A percentile compares a stretch with the other conserved stretches of the same genome.
Conservation (phyloP, 2,329 filamentous ascomycete genomes). For the Aspergillus clavatus region DNA sequence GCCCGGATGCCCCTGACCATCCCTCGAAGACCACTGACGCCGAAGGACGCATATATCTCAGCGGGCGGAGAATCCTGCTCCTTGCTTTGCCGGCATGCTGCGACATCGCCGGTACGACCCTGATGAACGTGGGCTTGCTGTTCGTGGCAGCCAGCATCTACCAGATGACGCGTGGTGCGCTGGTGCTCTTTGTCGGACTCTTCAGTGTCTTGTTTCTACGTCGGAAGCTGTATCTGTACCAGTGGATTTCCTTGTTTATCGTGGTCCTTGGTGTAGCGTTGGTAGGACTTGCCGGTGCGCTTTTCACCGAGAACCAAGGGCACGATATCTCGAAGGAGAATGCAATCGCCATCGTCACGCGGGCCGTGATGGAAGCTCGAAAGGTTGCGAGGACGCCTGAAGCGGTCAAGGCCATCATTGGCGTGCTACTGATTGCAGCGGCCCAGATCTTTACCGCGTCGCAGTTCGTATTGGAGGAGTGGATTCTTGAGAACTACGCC, state of each 20-base stretch:
- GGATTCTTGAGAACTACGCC: constrained; percentile 74
- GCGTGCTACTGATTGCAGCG: constrained; percentile 83
- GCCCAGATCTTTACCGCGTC: constrained; percentile 96
- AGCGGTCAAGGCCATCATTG: constrained; percentile 67
- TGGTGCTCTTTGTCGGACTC: constrained; percentile 91
- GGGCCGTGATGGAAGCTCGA: constrained; percentile 40
- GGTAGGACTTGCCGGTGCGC: constrained; percentile 81
- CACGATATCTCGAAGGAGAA: constrained; percentile 30
- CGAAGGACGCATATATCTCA: constrained; percentile 57
- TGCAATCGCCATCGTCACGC: constrained; percentile 27
- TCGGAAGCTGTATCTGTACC: constrained; percentile 74
- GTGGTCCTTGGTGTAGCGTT: constrained; percentile 84
- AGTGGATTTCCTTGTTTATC: constrained; percentile 83
- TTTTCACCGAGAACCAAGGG: constrained; percentile 59
- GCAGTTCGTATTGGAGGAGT: constrained; percentile 94
- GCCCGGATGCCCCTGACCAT: constrained; percentile 42
- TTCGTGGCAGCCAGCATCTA: constrained; percentile 96
- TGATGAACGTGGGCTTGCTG: constrained; percentile 93
- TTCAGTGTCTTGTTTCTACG: constrained; percentile 91
- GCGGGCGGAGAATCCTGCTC: constrained; percentile 66
- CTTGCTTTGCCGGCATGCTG: constrained; percentile 84
- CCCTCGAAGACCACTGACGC: constrained; percentile 51
- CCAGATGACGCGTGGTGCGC: constrained; percentile 93
- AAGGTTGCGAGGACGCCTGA: constrained; percentile 46
- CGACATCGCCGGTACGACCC: constrained; percentile 89